These are phyloP conservation scores for Pichia sp. DNA, from an alignment of 1,139 yeast species.

Conservation along the genomic window DNA sequence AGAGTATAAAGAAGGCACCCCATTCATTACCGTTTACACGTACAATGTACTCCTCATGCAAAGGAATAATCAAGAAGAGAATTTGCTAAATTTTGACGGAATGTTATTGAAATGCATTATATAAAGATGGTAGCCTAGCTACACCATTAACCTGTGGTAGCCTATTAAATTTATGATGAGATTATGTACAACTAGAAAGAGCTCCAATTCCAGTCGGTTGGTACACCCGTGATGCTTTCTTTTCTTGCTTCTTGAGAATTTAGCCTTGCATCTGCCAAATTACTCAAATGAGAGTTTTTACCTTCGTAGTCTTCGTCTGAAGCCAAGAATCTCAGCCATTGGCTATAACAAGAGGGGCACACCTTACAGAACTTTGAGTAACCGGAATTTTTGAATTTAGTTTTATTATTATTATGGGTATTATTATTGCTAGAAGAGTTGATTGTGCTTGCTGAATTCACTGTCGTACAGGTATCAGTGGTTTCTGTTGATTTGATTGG, in stretches of 20 bases:
- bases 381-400: not conserved
- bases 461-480: constrained; percentile 5
- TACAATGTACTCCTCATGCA: too few species aligned
- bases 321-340: constrained; percentile 28
- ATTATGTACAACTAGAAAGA: constrained; percentile 42
- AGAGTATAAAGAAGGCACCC: too few species aligned
- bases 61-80: too few species aligned
- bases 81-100: too few species aligned
- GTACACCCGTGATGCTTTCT: constrained; percentile 41
- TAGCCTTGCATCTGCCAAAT: constrained; percentile 4
- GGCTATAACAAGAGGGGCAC: constrained; percentile 26
- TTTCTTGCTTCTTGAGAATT: constrained; percentile 16
- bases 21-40: too few species aligned
- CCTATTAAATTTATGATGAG: too few species aligned
- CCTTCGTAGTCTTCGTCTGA: constrained; percentile 27
- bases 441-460: constrained; percentile 9
- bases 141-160: too few species aligned
- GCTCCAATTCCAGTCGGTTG: constrained; percentile 76
- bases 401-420: not conserved
- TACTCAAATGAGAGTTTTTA: constrained; percentile 11
- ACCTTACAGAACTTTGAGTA: constrained; percentile 28
- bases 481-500: constrained; percentile 17
- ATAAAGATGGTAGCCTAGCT: too few species aligned
- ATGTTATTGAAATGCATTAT: too few species aligned
- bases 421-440: not conserved